These are phyloP conservation scores for Boletus patriciae DNA, from an alignment of 768 basidiomycete genomes.

Conservation along the genomic window DNA sequence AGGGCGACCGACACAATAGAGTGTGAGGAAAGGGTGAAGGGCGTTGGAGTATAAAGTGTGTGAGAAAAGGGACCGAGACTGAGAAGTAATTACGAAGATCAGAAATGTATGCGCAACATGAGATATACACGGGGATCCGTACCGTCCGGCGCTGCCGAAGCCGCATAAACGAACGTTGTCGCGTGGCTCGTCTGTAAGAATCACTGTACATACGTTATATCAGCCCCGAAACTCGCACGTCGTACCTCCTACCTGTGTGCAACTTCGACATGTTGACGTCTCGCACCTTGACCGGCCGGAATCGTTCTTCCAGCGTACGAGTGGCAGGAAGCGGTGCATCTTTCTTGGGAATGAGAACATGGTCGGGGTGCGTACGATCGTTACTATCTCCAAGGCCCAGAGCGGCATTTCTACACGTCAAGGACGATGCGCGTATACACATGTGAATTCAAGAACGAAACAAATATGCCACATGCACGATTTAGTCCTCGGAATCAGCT, in stretches of 20 bases:
- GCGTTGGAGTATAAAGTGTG: constrained; percentile 72
- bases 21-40: constrained; percentile 56
- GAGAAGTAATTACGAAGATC: not conserved
- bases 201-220: constrained; percentile 27
- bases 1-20: constrained; percentile 69
- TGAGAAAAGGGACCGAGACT: constrained; percentile 77
- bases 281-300: constrained; percentile 61
- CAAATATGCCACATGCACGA: not conserved
- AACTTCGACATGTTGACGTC: constrained; percentile 82
- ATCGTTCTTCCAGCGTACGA: constrained; percentile 44
- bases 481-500: not conserved
- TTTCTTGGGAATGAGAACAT: constrained; percentile 49
- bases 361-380: constrained; percentile 79
- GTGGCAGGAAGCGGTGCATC: constrained; percentile 11
- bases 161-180: constrained; percentile 85
- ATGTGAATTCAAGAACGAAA: not conserved
- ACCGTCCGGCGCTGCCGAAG: constrained; percentile 86
- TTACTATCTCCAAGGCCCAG: constrained; percentile 81
- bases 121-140: constrained; percentile 22
- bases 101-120: not conserved
- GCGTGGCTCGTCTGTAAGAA: constrained; percentile 71
- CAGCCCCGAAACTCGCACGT: not conserved
- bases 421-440: not conserved
- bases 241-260: constrained; percentile 66
- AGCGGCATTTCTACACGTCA: constrained; percentile 67